Evolutionary conservation across 345 rosid genomes (phyloP).

Genomic region (Arabis hirsuta): DNA sequence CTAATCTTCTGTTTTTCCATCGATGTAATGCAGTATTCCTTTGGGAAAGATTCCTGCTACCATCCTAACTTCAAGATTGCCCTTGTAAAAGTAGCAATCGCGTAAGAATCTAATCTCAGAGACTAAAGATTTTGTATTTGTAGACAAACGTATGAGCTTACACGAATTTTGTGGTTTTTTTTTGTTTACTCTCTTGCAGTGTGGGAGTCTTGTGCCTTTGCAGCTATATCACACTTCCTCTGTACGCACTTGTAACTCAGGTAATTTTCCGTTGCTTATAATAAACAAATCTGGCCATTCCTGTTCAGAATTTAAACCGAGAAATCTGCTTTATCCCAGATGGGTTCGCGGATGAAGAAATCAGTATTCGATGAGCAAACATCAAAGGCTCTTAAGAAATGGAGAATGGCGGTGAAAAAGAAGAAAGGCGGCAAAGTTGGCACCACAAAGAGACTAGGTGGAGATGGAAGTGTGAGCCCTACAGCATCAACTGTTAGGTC

Average conservation of each 20-base stretch:
- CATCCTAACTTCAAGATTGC: slow-evolving; percentile 62
- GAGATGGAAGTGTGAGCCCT: slow-evolving; percentile 51
- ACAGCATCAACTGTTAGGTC: slow-evolving; percentile 43
- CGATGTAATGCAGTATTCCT: slow-evolving; percentile 62
- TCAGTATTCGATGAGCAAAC: slow-evolving; percentile 94
- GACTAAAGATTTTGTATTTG: background rate
- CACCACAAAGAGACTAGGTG: slow-evolving; percentile 53
- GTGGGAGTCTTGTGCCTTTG: slow-evolving; percentile 61
- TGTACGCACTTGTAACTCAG: slow-evolving; percentile 94
- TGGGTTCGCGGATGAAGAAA: slow-evolving; percentile 91
- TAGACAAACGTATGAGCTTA: background rate
- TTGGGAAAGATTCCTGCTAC: slow-evolving; percentile 74
- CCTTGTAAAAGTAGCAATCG: slow-evolving; percentile 60
- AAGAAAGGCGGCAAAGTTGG: slow-evolving; percentile 51
- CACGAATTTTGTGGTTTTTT: background rate
- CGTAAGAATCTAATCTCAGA: slow-evolving; percentile 55
- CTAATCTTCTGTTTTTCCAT: slow-evolving; percentile 13
- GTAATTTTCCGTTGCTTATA: slow-evolving; percentile 42
- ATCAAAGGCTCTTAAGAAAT: slow-evolving; percentile 84
- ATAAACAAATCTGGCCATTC: background rate
- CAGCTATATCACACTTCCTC: slow-evolving; percentile 93
- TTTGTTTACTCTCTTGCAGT: slow-evolving; percentile 49
- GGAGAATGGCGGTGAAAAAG: slow-evolving; percentile 84
- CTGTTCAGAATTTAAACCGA: background rate
- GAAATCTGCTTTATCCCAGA: slow-evolving; percentile 47